A percentile compares a stretch with the other conserved stretches of the same genome.
These are phyloP conservation scores for Luffa aegyptiaca DNA, from an alignment of 306 rosid genomes.

Conservation along the genomic window DNA sequence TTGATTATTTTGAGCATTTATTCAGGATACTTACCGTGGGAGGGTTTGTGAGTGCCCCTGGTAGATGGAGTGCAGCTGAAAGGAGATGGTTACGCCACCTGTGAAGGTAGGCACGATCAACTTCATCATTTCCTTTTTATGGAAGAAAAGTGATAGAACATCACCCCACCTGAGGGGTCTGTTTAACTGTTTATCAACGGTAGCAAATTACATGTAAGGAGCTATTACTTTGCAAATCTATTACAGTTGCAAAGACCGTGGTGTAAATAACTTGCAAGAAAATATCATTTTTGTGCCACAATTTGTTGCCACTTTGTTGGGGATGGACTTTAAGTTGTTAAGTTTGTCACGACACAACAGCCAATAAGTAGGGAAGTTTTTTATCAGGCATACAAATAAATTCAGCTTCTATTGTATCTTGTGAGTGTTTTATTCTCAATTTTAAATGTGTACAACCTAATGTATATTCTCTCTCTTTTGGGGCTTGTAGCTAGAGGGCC, in stretches of 20 bases:
- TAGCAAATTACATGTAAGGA: no score
- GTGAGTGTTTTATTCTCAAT: neutral
- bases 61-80: constrained; percentile 92
- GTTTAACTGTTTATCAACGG: neutral
- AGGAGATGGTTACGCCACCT: constrained; percentile 88
- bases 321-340: no score
- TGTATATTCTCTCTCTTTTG: no score
- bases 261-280: neutral
- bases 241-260: neutral
- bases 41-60: no score
- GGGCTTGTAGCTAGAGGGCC: no score
- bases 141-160: neutral
- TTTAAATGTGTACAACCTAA: no score
- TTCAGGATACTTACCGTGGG: constrained; percentile 98
- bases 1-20: no score
- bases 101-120: constrained; percentile 47
- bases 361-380: neutral
- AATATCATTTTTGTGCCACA: neutral
- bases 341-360: no score
- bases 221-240: no score
- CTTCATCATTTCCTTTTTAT: neutral
- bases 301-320: no score
- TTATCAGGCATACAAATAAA: neutral
- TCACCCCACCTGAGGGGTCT: neutral
- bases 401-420: neutral